Evolutionary conservation across 306 rosid species (phyloP).

Genomic region (Echinosophora koreensis): DNA sequence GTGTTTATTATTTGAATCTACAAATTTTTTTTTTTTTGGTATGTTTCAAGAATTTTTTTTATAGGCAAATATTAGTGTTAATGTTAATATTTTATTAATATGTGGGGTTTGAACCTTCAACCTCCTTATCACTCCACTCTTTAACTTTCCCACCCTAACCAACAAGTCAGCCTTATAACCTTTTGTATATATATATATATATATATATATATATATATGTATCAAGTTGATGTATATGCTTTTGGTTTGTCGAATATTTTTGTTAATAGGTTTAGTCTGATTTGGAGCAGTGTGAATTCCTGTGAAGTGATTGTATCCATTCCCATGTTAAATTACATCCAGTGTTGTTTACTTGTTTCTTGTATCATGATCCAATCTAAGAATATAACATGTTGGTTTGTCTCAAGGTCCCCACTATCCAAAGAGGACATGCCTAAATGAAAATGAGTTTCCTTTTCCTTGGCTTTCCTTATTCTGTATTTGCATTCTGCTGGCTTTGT

Average conservation of each 20-base stretch:
- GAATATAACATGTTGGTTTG: slow-evolving; percentile 41
- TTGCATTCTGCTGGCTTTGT: slow-evolving; percentile 35
- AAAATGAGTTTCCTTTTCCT: slow-evolving; percentile 25
- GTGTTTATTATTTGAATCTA: slow-evolving; percentile 12
- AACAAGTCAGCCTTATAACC: too few relatives aligned
- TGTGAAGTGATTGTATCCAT: slow-evolving; percentile 2
- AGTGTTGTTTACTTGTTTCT: not conserved
- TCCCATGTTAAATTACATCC: slow-evolving; percentile 26
- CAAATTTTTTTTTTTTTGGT: not conserved
- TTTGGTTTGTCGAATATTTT: slow-evolving; percentile 16
- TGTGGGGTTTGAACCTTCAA: too few relatives aligned
- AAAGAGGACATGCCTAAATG: slow-evolving; percentile 38
- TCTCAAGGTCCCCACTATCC: slow-evolving; percentile 36
- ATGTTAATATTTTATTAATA: too few relatives aligned
- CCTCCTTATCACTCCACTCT: too few relatives aligned
- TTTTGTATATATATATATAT: too few relatives aligned
- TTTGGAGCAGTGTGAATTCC: slow-evolving; percentile 27
- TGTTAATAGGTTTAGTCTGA: slow-evolving; percentile 19
- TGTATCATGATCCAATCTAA: slow-evolving; percentile 29
- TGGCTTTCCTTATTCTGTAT: slow-evolving; percentile 11
- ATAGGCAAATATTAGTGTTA: too few relatives aligned
- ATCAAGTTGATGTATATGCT: slow-evolving; percentile 11
- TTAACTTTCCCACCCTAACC: too few relatives aligned
- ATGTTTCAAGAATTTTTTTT: too few relatives aligned
- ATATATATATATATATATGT: too few relatives aligned